These are phyloP conservation scores for Penicillium sp. DNA, from an alignment of 2,329 filamentous ascomycete genomes.

Conservation along the genomic window DNA sequence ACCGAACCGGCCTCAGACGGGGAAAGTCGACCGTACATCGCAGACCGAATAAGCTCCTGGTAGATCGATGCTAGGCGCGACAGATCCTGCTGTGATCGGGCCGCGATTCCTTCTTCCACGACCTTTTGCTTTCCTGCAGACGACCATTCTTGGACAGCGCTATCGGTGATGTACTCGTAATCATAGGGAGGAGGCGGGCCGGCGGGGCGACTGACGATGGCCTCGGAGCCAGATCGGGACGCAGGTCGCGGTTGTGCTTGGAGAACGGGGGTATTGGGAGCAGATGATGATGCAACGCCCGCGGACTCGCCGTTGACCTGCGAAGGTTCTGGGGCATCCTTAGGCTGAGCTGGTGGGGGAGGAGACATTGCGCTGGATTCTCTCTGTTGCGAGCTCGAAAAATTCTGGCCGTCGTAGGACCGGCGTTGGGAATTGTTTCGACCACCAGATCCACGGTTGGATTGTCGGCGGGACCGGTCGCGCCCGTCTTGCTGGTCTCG, in stretches of 20 bases:
- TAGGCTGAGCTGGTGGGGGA: conserved; percentile 28
- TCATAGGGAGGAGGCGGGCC: conserved; percentile 53
- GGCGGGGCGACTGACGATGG: conserved; percentile 17
- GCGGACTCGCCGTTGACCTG: conserved; percentile 30
- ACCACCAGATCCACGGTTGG: conserved; percentile 36
- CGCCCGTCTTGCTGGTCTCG: conserved; percentile 41
- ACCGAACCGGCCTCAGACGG: conserved; percentile 68
- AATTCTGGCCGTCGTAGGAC: conserved; percentile 38
- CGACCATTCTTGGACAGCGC: conserved; percentile 67
- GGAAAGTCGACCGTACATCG: conserved; percentile 67
- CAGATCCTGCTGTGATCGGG: conserved; percentile 66
- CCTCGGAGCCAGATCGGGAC: conserved; percentile 20
- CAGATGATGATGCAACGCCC: conserved; percentile 17
- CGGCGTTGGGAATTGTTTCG: conserved; percentile 38
- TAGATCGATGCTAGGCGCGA: conserved; percentile 71
- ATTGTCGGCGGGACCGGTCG: conserved; percentile 38
- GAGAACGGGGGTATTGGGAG: conserved; percentile 19
- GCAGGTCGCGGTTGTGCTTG: conserved; percentile 20
- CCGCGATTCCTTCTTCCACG: conserved; percentile 63
- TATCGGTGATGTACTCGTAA: conserved; percentile 75
- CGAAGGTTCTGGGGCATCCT: conserved; percentile 28
- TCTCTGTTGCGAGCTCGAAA: conserved; percentile 26
- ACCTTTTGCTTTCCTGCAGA: conserved; percentile 66
- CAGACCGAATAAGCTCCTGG: conserved; percentile 80
- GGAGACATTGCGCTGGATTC: conserved; percentile 31